Evolutionary conservation across 805 yeast species (phyloP).

Genomic region (Monosporozyma solicola): DNA sequence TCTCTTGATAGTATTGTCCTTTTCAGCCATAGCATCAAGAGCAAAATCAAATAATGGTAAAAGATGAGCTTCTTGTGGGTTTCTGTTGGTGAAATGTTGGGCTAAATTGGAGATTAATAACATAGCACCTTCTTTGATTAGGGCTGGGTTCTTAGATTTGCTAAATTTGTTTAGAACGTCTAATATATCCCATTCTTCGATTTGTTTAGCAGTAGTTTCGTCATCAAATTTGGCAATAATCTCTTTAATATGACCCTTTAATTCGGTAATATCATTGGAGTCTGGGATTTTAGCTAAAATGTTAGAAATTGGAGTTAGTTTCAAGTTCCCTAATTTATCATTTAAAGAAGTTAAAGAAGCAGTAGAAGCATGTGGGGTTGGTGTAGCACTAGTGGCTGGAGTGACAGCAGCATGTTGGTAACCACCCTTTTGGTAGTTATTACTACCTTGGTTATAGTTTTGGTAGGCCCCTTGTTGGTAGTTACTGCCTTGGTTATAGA

Average conservation of each 20-base stretch:
- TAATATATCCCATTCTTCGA: slow-evolving; percentile 56
- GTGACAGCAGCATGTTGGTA: slow-evolving; percentile 31
- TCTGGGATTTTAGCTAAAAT: slow-evolving; percentile 33
- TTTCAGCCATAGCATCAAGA: slow-evolving; percentile 71
- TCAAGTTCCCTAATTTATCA: slow-evolving; percentile 59
- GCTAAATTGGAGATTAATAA: slow-evolving; percentile 51
- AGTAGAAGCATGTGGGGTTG: slow-evolving; percentile 48
- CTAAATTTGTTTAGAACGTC: slow-evolving; percentile 57
- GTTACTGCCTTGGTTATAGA: slow-evolving; percentile 9
- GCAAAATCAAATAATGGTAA: slow-evolving; percentile 53
- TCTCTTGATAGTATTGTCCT: slow-evolving; percentile 76
- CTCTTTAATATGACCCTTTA: slow-evolving; percentile 27
- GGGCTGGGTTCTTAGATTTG: slow-evolving; percentile 64
- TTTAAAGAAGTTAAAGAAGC: slow-evolving; percentile 66
- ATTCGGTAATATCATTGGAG: slow-evolving; percentile 28
- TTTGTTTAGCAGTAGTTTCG: slow-evolving; percentile 25
- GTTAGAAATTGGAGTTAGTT: slow-evolving; percentile 57
- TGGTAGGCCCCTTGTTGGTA: slow-evolving; percentile 12
- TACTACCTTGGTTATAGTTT: slow-evolving; percentile 8
- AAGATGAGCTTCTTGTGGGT: slow-evolving; percentile 71
- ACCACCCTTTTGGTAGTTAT: slow-evolving; percentile 11
- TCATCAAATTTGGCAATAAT: slow-evolving; percentile 41
- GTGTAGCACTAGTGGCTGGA: slow-evolving; percentile 28
- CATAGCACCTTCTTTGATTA: slow-evolving; percentile 71
- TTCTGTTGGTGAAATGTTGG: slow-evolving; percentile 51